Conservation (phyloP, 768 basidiomycete species). For the Russula olivacea region DNA sequence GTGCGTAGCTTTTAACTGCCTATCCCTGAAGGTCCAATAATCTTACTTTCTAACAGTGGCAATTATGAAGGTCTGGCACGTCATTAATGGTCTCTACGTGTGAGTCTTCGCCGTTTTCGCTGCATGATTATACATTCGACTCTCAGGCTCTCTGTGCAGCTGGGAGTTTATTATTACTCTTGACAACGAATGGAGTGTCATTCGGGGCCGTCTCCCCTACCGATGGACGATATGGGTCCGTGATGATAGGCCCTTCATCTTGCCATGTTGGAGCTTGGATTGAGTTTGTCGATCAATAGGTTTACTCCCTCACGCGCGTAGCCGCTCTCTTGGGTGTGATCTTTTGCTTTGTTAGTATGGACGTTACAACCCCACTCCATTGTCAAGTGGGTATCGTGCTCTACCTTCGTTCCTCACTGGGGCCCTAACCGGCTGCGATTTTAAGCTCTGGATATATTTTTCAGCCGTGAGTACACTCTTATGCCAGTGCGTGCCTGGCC, state of each 20-base stretch:
- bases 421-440: not conserved
- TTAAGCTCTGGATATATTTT: not conserved
- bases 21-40: not conserved
- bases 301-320: not conserved
- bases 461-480: not conserved
- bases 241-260: not conserved
- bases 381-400: not conserved
- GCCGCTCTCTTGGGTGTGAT: not conserved
- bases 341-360: not conserved
- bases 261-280: not conserved
- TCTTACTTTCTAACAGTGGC: not conserved
- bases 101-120: not conserved
- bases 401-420: not conserved
- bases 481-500: not conserved
- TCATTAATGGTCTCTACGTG: not conserved
- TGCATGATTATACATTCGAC: not conserved
- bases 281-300: not conserved
- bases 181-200: not conserved
- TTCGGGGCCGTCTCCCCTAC: not conserved
- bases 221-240: not conserved
- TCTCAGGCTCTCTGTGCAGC: not conserved
- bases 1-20: not conserved
- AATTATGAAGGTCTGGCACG: not conserved
- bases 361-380: not conserved
- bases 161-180: not conserved